Evolutionary conservation across 129 eudicot species (phyloP), one percentile per base, ranked within the genome.

Genomic region (Escallonia herrerae): DNA sequence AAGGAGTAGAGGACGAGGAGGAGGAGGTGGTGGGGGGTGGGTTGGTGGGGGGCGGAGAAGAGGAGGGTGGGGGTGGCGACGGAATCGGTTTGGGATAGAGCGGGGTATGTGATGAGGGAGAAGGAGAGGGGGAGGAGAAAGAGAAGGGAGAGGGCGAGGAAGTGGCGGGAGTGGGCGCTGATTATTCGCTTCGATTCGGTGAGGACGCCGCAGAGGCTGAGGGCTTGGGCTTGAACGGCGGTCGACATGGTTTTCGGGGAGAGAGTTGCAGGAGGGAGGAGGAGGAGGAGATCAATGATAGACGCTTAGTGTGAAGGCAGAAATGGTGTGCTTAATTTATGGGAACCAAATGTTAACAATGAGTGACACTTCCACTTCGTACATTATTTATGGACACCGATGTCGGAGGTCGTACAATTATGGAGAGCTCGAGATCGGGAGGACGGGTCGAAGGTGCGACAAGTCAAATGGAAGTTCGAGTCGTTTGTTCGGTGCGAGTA

Each of bases 91-190:
- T 51, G 42, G 48, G 45, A 58, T 58, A 66, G 67, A 55, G 76
- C 33, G 10, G 79, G 37, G 42, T 58, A 55, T 63, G 87, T 86
- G 45, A 84, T 73, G 6, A 93, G 86, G 78, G 71, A 82, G 45
- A 87, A 74, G 77, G 71, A 66, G 77, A 80, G 79, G 42, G 97
- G 95, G 69, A 91, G 81, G 71, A 87, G 86, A 75, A 82, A 87
- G 84, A 87, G 51, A 57, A 87, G 79, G 44, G 95, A 82, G 63
- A 91, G 84, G 61, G 86, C 94, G 5, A 82, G 73, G 84, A 87
- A 91, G 67, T 91, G 97, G 74, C 90, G 89, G 43, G 90, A 75
- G 85, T 85, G 86, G 33, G 93, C 81, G 54, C 68, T 76, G 55
- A 85, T 47, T 38, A 85, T 80, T 37, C 82, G 74, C 15, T 79